Conservation (phyloP, 2,329 filamentous ascomycete genomes). For the Colletotrichum lini region DNA sequence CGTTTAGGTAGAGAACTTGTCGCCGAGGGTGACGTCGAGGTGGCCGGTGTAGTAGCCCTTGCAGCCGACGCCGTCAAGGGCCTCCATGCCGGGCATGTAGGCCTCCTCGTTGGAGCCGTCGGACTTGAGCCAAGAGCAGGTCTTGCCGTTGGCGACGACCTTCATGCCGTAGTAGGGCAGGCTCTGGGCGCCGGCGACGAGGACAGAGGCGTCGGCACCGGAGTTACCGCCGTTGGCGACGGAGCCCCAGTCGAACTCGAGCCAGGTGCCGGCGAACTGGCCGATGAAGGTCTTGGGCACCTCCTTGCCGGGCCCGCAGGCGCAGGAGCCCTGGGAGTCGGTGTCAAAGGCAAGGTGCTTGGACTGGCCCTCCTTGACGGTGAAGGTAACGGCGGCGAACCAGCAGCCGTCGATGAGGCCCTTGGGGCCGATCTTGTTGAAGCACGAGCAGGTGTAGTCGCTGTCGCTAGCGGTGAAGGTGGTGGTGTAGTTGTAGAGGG, state of each 20-base stretch:
- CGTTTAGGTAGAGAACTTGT: slow-evolving; percentile 40
- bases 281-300: slow-evolving; percentile 55
- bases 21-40: slow-evolving; percentile 53
- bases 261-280: slow-evolving; percentile 62
- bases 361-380: slow-evolving; percentile 52
- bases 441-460: slow-evolving; percentile 59
- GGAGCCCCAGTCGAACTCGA: slow-evolving; percentile 66
- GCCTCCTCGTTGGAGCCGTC: slow-evolving; percentile 53
- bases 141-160: slow-evolving; percentile 56
- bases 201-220: slow-evolving; percentile 65
- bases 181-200: slow-evolving; percentile 57
- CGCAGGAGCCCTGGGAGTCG: slow-evolving; percentile 65
- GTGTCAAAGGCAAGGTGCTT: slow-evolving; percentile 61
- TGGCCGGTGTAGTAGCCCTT: slow-evolving; percentile 52
- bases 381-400: slow-evolving; percentile 59
- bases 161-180: slow-evolving; percentile 53
- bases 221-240: slow-evolving; percentile 63
- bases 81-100: slow-evolving; percentile 56
- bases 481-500: slow-evolving; percentile 61
- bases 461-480: slow-evolving; percentile 57
- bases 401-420: slow-evolving; percentile 65
- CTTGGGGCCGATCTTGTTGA: slow-evolving; percentile 67
- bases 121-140: slow-evolving; percentile 59
- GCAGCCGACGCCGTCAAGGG: slow-evolving; percentile 56
- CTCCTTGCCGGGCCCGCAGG: slow-evolving; percentile 54